Base-by-base conservation (phyloP, 2,329 filamentous ascomycete genomes). In the Hortaea werneckii region DNA sequence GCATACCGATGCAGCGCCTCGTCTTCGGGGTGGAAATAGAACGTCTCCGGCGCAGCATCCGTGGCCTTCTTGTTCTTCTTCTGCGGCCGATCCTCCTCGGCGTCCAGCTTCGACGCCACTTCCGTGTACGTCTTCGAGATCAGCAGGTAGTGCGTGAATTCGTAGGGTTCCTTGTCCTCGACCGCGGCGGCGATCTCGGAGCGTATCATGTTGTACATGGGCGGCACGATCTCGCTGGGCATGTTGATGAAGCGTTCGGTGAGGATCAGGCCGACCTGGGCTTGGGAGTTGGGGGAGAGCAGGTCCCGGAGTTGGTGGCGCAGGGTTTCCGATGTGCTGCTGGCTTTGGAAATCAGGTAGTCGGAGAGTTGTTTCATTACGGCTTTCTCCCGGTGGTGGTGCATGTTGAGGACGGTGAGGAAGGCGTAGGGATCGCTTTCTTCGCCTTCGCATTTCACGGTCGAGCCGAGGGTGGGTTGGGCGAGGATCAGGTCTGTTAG, bases 1-100 rank as follows among this genome's bases (percentile, higher is more conserved):
- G 87, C 85, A 67, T 90, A 77, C 60, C 80, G 80, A 54, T 92
- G 80, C 58, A 95, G 69, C 43, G 90, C 78, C 71, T 96, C 92
- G 61, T 98, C 92, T 68, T 98, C 92, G 0, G 88, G 84, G 63
- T 98, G 92, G 73, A 96, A 98, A 67, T 89, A 94, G 67, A 88
- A 94, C 30, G 78, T 73, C 57, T 84, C 77, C 6, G 72, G 54
- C 3, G 75, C 72, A 49, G 59, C 61, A 2, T 50, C 59, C 0
- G 55, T 61, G 50, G 67, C 76, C 63, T 76, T 76, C 46, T 73
- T n/a, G n/a, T n/a, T 80, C 68, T 85, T 89, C 56, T 73, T 43
- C 52, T 80, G 75, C 34, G 71, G 69, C 5, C 71, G 69, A 38
- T 78, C 76, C 59, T 84, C 80, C 59, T 84, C 80, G 44, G 77